phyloP scores from a whole-genome alignment of 257 asterid species.

The Forsythia viridissima region DNA sequence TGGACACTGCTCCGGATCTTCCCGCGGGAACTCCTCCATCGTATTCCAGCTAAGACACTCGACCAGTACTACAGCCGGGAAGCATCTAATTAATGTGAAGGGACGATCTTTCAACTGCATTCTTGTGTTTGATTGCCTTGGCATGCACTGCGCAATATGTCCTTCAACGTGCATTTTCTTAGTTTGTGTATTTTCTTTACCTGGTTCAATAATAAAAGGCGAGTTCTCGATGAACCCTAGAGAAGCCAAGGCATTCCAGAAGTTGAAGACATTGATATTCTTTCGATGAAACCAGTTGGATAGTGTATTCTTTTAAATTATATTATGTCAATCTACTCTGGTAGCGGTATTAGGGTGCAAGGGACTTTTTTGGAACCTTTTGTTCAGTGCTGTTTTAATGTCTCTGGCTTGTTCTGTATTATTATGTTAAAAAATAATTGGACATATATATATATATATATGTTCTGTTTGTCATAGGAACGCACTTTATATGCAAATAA shows the following conservation, averaged over 20 bases:
- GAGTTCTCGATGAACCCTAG: constrained; percentile 39
- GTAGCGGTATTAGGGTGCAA: background rate
- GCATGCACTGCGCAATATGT: constrained; percentile 33
- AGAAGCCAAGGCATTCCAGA: constrained; percentile 40
- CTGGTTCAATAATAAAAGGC: constrained; percentile 49
- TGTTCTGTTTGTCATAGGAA: background rate
- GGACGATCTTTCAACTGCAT: constrained; percentile 25
- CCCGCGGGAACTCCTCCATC: constrained; percentile 96
- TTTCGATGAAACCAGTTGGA: constrained; percentile 41
- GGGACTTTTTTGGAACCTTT: background rate
- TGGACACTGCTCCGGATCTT: constrained; percentile 98
- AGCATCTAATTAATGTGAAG: constrained; percentile 52
- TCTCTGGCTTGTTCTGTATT: background rate
- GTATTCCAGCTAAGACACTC: constrained; percentile 98
- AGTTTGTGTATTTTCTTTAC: constrained; percentile 37
- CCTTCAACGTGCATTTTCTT: constrained; percentile 33
- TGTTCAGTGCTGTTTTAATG: background rate
- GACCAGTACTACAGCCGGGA: constrained; percentile 91
- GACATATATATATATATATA: too few species aligned
- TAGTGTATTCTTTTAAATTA: constrained; percentile 36
- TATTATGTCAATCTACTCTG: constrained; percentile 16
- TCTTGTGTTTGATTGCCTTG: constrained; percentile 33
- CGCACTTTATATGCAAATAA: background rate
- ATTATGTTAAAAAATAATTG: background rate
- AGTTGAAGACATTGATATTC: constrained; percentile 35